A percentile compares a stretch with the other conserved stretches of the same genome.
Evolutionary conservation across 23 red algal species (phyloP).

Genomic region (Agarophyton chilense): DNA sequence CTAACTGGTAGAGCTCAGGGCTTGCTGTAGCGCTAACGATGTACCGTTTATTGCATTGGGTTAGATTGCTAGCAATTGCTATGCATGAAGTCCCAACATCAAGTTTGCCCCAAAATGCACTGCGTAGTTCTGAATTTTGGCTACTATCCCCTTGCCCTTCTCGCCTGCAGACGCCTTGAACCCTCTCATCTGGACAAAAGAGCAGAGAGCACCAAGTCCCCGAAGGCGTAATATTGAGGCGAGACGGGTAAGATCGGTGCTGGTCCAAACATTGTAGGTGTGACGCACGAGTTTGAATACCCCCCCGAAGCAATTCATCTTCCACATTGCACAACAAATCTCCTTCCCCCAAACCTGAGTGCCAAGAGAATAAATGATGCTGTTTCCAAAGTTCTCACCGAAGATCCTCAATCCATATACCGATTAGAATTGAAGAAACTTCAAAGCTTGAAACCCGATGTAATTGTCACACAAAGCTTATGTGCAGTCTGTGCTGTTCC

Average conservation of each 20-base stretch:
- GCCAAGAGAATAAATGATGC: slow-evolving; percentile 53
- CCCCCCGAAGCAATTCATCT: slow-evolving; percentile 35
- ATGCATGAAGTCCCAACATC: too few relatives aligned
- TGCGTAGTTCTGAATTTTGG: too few relatives aligned
- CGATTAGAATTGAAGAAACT: slow-evolving; percentile 12
- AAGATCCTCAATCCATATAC: slow-evolving; percentile 66
- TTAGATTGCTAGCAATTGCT: too few relatives aligned
- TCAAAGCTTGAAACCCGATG: slow-evolving; percentile 26
- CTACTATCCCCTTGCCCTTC: too few relatives aligned
- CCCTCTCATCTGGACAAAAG: too few relatives aligned
- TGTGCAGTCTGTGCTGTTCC: slow-evolving; percentile 72
- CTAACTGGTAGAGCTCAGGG: too few relatives aligned
- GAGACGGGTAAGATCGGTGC: slow-evolving; percentile 20
- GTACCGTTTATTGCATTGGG: too few relatives aligned
- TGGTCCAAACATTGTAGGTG: slow-evolving; percentile 29
- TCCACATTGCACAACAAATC: slow-evolving; percentile 34
- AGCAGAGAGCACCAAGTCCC: too few relatives aligned
- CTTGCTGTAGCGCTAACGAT: too few relatives aligned
- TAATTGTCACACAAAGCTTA: slow-evolving; percentile 66
- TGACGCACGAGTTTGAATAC: slow-evolving; percentile 74
- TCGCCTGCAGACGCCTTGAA: too few relatives aligned
- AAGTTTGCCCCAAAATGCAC: too few relatives aligned
- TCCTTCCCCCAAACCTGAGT: slow-evolving; percentile 34
- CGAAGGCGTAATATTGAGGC: too few relatives aligned
- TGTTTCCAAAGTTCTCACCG: slow-evolving; percentile 11